Evolutionary conservation across 164 flowering plant genomes (phyloP).

Genomic region (Sedum album): DNA sequence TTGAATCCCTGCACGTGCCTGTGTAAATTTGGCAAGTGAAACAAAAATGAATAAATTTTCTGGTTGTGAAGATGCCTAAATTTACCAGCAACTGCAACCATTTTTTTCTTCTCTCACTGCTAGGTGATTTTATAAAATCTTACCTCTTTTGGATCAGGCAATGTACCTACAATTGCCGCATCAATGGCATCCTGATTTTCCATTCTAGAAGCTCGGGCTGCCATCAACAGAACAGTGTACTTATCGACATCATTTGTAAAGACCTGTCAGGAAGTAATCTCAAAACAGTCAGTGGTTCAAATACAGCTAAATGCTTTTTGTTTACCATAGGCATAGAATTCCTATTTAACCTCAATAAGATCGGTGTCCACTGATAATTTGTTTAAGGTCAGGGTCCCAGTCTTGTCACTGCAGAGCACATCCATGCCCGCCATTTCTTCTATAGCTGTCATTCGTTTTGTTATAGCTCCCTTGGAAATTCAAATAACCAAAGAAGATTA

Average conservation of each 20-base stretch:
- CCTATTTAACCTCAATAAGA: slow-evolving; percentile 64
- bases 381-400: slow-evolving; percentile 84
- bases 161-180: slow-evolving; percentile 42
- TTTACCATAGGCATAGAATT: neutral
- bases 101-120: no score
- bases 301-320: neutral
- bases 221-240: slow-evolving; percentile 45
- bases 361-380: slow-evolving; percentile 78
- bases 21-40: slow-evolving; percentile 5
- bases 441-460: slow-evolving; percentile 95
- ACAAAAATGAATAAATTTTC: neutral
- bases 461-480: slow-evolving; percentile 72
- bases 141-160: slow-evolving; percentile 77
- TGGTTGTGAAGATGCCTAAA: neutral
- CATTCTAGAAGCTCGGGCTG: slow-evolving; percentile 42
- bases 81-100: neutral
- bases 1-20: slow-evolving; percentile 65
- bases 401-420: slow-evolving; percentile 90
- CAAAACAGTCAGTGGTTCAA: neutral
- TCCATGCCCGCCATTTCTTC: slow-evolving; percentile 99
- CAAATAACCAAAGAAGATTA: neutral
- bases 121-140: neutral
- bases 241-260: slow-evolving; percentile 50
- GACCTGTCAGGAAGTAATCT: slow-evolving; percentile 27
- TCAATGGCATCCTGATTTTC: slow-evolving; percentile 63